Evolutionary conservation across 2,329 filamentous ascomycete genomes (phyloP).

Genomic region (Aspergillus pseudonomiae): DNA sequence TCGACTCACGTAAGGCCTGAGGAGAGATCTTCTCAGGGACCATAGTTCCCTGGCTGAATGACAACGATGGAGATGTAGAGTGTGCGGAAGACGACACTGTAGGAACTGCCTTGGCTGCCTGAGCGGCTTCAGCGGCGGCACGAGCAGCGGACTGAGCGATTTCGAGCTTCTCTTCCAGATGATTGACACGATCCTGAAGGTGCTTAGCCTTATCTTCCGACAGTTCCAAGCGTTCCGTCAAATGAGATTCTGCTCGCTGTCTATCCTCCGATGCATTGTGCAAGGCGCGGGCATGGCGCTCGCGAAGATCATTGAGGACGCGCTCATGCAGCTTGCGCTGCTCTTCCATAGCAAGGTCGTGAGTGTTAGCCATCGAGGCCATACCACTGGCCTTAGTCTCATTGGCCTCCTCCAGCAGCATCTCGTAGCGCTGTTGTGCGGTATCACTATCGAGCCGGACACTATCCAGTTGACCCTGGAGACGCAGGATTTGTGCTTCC

Average conservation of each 20-base stretch:
- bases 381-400: slow-evolving; percentile 66
- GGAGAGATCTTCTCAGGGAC: slow-evolving; percentile 86
- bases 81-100: slow-evolving; percentile 44
- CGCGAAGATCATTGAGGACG: slow-evolving; percentile 72
- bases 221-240: slow-evolving; percentile 78
- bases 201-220: slow-evolving; percentile 83
- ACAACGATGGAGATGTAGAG: slow-evolving; percentile 51
- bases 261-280: slow-evolving; percentile 78
- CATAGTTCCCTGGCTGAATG: slow-evolving; percentile 48
- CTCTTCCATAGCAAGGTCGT: slow-evolving; percentile 58
- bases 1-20: slow-evolving; percentile 92
- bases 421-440: slow-evolving; percentile 76
- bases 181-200: slow-evolving; percentile 79
- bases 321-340: slow-evolving; percentile 69
- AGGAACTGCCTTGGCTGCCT: slow-evolving; percentile 52
- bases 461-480: slow-evolving; percentile 76
- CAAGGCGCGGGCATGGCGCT: slow-evolving; percentile 74
- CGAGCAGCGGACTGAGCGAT: slow-evolving; percentile 85
- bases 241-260: slow-evolving; percentile 75
- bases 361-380: slow-evolving; percentile 56
- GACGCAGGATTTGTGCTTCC: slow-evolving; percentile 73
- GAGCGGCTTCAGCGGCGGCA: slow-evolving; percentile 76
- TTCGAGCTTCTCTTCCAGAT: slow-evolving; percentile 88
- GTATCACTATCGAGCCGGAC: slow-evolving; percentile 79
- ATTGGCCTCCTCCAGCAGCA: slow-evolving; percentile 80